phyloP scores from a whole-genome alignment of 768 basidiomycete species.

The Calocera cornea region DNA sequence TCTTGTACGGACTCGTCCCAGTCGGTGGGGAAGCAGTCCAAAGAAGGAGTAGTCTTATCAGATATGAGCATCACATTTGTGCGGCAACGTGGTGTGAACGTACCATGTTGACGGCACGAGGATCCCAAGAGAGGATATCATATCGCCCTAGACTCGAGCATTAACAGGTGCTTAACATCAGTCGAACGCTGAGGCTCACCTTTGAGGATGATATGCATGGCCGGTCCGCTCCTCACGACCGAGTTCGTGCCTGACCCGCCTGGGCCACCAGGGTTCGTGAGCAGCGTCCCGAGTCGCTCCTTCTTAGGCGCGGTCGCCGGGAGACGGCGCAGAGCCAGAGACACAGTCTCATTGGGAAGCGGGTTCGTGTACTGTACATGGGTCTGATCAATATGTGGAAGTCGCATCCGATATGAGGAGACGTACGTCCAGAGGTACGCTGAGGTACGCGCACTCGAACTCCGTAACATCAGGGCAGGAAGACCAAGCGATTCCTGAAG shows the following conservation, averaged over 20 bases:
- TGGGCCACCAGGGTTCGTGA: slow-evolving; percentile 9
- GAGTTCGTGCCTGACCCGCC: slow-evolving; percentile 13
- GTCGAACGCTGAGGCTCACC: not conserved
- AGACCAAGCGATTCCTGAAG: slow-evolving; percentile 8
- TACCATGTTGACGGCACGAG: slow-evolving; percentile 14
- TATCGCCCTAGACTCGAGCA: slow-evolving; percentile 9
- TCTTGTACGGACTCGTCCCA: slow-evolving; percentile 11
- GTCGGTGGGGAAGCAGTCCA: slow-evolving; percentile 12
- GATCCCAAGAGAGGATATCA: slow-evolving; percentile 16
- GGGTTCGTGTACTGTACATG: slow-evolving; percentile 12
- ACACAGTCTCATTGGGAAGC: slow-evolving; percentile 10
- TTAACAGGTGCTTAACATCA: not conserved
- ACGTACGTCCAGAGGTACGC: slow-evolving; percentile 13
- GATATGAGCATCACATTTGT: not conserved
- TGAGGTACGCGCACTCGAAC: slow-evolving; percentile 10
- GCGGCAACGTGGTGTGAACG: not conserved
- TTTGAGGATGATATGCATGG: slow-evolving; percentile 7
- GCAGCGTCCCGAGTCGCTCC: slow-evolving; percentile 12
- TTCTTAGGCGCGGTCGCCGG: slow-evolving; percentile 10
- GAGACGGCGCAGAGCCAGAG: slow-evolving; percentile 12
- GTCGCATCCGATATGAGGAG: not conserved
- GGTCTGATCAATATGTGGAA: not conserved
- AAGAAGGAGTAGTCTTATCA: slow-evolving; percentile 9
- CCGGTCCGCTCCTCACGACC: not conserved
- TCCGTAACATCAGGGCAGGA: slow-evolving; percentile 11